Conservation (phyloP, 805 yeast genomes). For the Kodamaea neixiangensis region DNA sequence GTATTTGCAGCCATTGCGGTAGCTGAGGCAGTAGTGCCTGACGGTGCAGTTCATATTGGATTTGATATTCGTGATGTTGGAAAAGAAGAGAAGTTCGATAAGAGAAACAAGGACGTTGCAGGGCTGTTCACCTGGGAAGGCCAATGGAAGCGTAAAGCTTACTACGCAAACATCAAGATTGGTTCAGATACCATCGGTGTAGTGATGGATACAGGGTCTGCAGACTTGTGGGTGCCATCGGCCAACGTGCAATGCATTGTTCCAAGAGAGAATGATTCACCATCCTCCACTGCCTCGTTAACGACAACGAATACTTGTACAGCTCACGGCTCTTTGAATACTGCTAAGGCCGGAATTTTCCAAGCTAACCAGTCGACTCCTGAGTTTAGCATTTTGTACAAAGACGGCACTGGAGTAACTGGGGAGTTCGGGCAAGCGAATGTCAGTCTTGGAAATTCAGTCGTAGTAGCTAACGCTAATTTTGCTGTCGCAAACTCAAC, state of each 20-base stretch:
- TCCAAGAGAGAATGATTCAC: neutral
- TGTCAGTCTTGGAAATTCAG: constrained; percentile 13
- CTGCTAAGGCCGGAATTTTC: constrained; percentile 17
- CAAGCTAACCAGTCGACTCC: constrained; percentile 15
- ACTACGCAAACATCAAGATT: constrained; percentile 8
- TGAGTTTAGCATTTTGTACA: constrained; percentile 42
- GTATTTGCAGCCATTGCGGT: neutral
- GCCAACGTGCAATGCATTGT: neutral
- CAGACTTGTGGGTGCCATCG: constrained; percentile 58
- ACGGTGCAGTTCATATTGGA: neutral
- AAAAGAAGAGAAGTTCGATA: neutral
- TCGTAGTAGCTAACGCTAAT: constrained; percentile 12
- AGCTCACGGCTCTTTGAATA: neutral
- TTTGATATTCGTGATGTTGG: neutral
- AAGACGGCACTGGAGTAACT: constrained; percentile 48
- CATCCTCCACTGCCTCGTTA: constrained; percentile 8
- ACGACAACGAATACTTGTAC: neutral
- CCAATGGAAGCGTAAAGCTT: neutral
- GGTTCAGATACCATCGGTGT: constrained; percentile 39
- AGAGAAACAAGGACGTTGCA: neutral
- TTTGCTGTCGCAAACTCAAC: constrained; percentile 20
- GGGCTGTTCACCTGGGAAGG: no score
- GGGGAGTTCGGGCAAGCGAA: constrained; percentile 48
- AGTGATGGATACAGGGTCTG: constrained; percentile 74
- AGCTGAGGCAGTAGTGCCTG: no score